phyloP scores from a whole-genome alignment of 2,329 filamentous ascomycete genomes.

The Alternaria incomplexa region DNA sequence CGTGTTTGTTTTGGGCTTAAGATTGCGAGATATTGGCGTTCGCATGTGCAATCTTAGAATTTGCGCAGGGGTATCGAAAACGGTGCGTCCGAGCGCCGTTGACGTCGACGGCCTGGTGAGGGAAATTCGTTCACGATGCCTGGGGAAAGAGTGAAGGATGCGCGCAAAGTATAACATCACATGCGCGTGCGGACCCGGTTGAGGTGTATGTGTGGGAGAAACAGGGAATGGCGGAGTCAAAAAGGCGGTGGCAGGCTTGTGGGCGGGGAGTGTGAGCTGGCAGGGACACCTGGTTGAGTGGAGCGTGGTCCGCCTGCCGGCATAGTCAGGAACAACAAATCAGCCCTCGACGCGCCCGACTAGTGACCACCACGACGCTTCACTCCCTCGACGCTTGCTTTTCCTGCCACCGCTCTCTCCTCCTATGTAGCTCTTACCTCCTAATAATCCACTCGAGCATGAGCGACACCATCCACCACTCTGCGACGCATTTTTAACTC shows the following conservation, averaged over 20 bases:
- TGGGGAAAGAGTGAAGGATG: background rate
- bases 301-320: constrained; percentile 2
- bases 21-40: constrained; percentile 26
- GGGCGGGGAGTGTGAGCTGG: constrained; percentile 22
- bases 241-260: constrained; percentile 17
- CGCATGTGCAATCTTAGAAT: constrained; percentile 29
- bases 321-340: constrained; percentile 17
- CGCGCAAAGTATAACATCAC: background rate
- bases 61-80: constrained; percentile 15
- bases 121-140: background rate
- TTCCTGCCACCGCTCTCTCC: constrained; percentile 10
- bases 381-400: constrained; percentile 2
- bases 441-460: constrained; percentile 22
- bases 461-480: constrained; percentile 15
- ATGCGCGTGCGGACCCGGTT: constrained; percentile 4
- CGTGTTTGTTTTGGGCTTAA: constrained; percentile 27
- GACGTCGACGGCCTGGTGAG: constrained; percentile 19
- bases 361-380: background rate
- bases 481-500: constrained; percentile 5
- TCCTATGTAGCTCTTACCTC: constrained; percentile 7
- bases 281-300: constrained; percentile 15
- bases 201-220: background rate
- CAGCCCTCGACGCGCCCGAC: constrained; percentile 9
- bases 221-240: constrained; percentile 4
- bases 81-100: constrained; percentile 16